A percentile compares a stretch with the other conserved stretches of the same genome.
Conservation (phyloP, 768 basidiomycete genomes). For the Rhodotorula sphaerocarpa region DNA sequence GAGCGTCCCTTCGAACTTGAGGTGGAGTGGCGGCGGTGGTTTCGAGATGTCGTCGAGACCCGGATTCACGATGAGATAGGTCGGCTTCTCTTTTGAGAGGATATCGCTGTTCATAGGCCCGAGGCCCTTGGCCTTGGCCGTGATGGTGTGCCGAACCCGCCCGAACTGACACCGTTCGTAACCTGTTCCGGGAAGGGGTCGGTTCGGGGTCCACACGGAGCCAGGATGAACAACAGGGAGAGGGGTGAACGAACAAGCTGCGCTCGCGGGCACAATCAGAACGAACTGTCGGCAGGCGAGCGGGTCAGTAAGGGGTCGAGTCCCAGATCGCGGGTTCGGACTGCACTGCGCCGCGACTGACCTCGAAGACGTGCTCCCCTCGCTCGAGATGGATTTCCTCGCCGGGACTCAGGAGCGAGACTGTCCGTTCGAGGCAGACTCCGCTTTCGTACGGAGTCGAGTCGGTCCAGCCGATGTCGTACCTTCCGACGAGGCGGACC, state of each 20-base stretch:
- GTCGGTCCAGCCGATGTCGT: conserved; percentile 29
- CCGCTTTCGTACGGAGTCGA: conserved; percentile 25
- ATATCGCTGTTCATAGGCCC: conserved; percentile 22
- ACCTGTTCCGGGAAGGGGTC: not conserved
- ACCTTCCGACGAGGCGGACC: conserved; percentile 19
- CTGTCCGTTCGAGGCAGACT: conserved; percentile 16
- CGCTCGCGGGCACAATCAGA: conserved; percentile 29
- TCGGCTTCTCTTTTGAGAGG: conserved; percentile 15
- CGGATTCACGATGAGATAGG: conserved; percentile 27
- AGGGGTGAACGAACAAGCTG: conserved; percentile 4
- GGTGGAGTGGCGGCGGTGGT: conserved; percentile 29
- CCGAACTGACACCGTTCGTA: conserved; percentile 36
- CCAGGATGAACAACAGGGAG: not conserved
- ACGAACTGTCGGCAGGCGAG: conserved; percentile 6
- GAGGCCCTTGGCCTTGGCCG: conserved; percentile 29
- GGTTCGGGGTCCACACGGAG: not conserved
- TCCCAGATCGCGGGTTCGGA: not conserved
- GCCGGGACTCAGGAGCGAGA: conserved; percentile 14
- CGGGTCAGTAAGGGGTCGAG: too few relatives aligned
- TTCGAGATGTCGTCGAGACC: conserved; percentile 18
- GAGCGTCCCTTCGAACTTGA: conserved; percentile 29
- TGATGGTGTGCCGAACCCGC: conserved; percentile 27
- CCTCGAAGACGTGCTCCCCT: conserved; percentile 32
- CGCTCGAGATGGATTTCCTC: conserved; percentile 19
- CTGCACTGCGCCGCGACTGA: too few relatives aligned